A percentile compares a stretch with the other conserved stretches of the same genome.
Evolutionary conservation across 2,329 filamentous ascomycete genomes (phyloP).

Genomic region (Mycosphaerelloides madeirae): DNA sequence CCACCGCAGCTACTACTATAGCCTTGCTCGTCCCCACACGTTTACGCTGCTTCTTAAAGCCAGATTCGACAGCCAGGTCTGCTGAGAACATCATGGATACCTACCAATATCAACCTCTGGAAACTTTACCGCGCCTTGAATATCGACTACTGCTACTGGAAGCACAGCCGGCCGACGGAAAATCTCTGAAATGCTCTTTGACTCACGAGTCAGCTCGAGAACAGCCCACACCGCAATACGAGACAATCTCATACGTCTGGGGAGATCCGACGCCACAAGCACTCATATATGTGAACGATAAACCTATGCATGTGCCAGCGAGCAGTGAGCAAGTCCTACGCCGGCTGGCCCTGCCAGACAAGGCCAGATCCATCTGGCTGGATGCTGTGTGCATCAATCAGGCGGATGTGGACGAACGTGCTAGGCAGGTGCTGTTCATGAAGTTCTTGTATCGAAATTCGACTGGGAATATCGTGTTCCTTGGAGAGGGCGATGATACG

Average conservation of each 20-base stretch:
- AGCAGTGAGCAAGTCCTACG: background rate
- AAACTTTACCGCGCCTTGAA: no score
- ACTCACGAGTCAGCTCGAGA: no score
- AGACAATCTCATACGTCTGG: slow-evolving; percentile 11
- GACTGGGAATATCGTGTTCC: slow-evolving; percentile 5
- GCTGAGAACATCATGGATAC: no score
- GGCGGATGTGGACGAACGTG: slow-evolving; percentile 1
- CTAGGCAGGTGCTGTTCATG: slow-evolving; percentile 5
- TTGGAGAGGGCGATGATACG: slow-evolving; percentile 6
- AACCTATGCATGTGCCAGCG: slow-evolving; percentile 1
- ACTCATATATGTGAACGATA: background rate
- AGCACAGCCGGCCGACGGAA: no score
- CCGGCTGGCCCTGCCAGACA: background rate
- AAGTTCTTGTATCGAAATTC: background rate
- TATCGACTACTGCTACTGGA: no score
- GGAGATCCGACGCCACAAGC: background rate
- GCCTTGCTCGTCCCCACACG: no score
- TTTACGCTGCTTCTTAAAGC: no score
- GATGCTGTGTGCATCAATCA: slow-evolving; percentile 12
- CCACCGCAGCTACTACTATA: no score
- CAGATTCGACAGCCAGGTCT: no score
- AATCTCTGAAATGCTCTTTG: no score
- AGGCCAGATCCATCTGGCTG: slow-evolving; percentile 2
- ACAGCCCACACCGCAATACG: no score
- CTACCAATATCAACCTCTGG: no score